Base-by-base conservation (phyloP, 805 yeast species). In the Lipomyces lipofer region DNA sequence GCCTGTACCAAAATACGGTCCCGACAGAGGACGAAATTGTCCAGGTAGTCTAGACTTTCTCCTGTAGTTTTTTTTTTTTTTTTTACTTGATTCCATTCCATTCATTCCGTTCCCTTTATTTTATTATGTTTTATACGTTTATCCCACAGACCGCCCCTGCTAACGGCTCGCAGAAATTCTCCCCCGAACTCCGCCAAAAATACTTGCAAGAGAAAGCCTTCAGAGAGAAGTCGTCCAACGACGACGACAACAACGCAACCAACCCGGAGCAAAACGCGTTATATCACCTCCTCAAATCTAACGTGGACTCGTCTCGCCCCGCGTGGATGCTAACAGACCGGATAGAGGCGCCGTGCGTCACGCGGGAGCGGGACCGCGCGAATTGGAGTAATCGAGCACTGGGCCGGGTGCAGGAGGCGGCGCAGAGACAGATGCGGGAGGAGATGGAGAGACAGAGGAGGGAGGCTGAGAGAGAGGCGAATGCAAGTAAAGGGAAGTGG, bases 11-110 rank as follows among this genome's bases (percentile, higher is more conserved):
- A 59, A 87, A 81, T 68, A 82, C 91, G 0, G 85, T 89, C 0
- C 98, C 98, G 3, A 80, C 92, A 1, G 96, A 88, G 61, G 96
- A 88, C 63, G 80, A 91, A 66, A 69, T 92, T 27, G 78, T 90
- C 39, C 81, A 83, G 1, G 72, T 56, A 38, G n/a, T n/a, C n/a
- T n/a, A n/a, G n/a, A 13, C 30, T 30, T n/a, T 10, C 25, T 27
- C 51, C 25, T 32, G 43, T 5, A 19, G 5, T 12, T 29, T 17
- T 24, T 22, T 22, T 15, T 5, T 22, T 22, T 12, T 28, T 13
- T 28, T 4, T 17, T 24, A 6, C 15, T 13, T n/a, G n/a, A n/a
- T n/a, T n/a, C n/a, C n/a, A n/a, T n/a, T n/a, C n/a, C 21, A 24
- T 9, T 13, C 12, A 12, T 36, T 7, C 10, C 3, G 3, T n/a